Evolutionary conservation across 805 yeast genomes (phyloP).

Genomic region (Suhomyces sp.): DNA sequence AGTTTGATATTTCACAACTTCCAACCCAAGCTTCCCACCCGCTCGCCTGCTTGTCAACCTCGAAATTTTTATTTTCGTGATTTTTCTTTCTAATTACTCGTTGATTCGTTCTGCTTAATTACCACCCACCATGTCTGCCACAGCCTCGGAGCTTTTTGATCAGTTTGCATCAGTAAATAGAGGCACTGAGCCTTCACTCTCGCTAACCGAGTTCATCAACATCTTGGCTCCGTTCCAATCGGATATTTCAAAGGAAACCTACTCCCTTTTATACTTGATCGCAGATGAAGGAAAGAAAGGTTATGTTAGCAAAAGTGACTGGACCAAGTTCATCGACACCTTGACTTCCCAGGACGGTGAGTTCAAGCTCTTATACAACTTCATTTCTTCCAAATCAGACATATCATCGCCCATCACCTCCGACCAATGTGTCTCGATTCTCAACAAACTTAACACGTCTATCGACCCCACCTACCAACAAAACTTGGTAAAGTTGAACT

Average conservation of each 20-base stretch:
- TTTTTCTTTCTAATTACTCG: not conserved
- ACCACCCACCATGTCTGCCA: not conserved
- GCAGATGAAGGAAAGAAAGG: conserved; percentile 77
- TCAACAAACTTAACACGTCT: conserved; percentile 37
- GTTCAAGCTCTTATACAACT: conserved; percentile 50
- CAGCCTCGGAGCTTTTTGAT: conserved; percentile 30
- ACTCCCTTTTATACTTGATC: conserved; percentile 64
- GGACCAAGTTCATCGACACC: conserved; percentile 64
- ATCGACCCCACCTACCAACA: conserved; percentile 42
- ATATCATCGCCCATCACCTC: conserved; percentile 20
- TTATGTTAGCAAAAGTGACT: conserved; percentile 63
- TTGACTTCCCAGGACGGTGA: conserved; percentile 41
- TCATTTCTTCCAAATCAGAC: conserved; percentile 26
- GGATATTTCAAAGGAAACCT: conserved; percentile 37
- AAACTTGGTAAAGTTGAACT: conserved; percentile 39
- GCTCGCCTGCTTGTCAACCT: too few relatives aligned
- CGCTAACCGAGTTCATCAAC: conserved; percentile 35
- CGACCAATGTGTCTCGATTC: conserved; percentile 32
- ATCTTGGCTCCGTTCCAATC: conserved; percentile 40
- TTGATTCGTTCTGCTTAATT: not conserved
- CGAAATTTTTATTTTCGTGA: not conserved
- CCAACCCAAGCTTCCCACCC: not conserved
- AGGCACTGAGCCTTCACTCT: conserved; percentile 18
- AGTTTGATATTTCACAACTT: not conserved
- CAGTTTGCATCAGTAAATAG: conserved; percentile 30